Percentiles rank a stretch among this genome's conserved stretches.
Evolutionary conservation across 805 yeast genomes (phyloP).

Genomic region (Metschnikowia continentalis): DNA sequence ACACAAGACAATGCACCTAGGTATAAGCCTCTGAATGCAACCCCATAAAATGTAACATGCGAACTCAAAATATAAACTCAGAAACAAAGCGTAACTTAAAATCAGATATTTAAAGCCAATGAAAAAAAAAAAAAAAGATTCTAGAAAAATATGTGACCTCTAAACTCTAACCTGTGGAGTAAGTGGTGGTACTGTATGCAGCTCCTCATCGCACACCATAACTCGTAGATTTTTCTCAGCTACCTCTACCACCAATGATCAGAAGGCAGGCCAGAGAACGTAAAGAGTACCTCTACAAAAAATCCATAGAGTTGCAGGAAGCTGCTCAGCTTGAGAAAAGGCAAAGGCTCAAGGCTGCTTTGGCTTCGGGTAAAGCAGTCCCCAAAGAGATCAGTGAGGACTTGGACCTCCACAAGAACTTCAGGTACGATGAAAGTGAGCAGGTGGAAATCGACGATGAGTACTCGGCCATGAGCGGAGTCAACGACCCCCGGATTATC

Average conservation of each 20-base stretch:
- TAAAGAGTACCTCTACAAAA: slow-evolving; percentile 85
- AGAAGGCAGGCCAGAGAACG: slow-evolving; percentile 96
- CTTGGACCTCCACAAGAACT: slow-evolving; percentile 71
- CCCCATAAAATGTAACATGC: too few relatives aligned
- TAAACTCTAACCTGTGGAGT: background rate
- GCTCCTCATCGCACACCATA: slow-evolving; percentile 3
- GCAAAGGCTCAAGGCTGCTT: slow-evolving; percentile 77
- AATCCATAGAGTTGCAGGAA: slow-evolving; percentile 87
- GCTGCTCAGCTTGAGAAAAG: slow-evolving; percentile 81
- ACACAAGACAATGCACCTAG: background rate
- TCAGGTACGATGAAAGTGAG: slow-evolving; percentile 78
- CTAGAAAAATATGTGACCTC: too few relatives aligned
- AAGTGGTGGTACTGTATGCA: background rate
- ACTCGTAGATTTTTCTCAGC: background rate
- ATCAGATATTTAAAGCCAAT: too few relatives aligned
- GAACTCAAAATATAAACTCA: too few relatives aligned
- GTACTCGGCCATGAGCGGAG: slow-evolving; percentile 80
- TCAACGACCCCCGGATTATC: slow-evolving; percentile 83
- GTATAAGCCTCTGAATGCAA: too few relatives aligned
- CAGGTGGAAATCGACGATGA: slow-evolving; percentile 81
- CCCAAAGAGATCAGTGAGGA: slow-evolving; percentile 92
- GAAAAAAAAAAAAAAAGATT: too few relatives aligned
- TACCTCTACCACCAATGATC: slow-evolving; percentile 42
- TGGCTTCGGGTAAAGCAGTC: slow-evolving; percentile 87
- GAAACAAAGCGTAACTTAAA: too few relatives aligned